Percentiles rank a stretch among this genome's conserved stretches.
phyloP scores from a whole-genome alignment of 306 rosid genomes.

The Carpinus viminea region DNA sequence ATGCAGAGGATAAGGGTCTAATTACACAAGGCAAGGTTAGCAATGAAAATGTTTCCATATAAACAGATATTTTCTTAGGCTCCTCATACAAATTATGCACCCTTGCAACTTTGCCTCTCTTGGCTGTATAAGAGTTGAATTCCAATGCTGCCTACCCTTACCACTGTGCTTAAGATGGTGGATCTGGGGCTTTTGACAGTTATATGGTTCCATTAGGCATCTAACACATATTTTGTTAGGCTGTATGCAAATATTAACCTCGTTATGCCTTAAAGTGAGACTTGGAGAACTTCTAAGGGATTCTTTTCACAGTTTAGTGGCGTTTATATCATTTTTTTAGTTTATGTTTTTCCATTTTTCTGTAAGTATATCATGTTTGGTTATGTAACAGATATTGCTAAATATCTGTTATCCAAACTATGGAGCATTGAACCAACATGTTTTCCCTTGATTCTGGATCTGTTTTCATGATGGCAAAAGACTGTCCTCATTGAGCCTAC shows the following conservation, averaged over 20 bases:
- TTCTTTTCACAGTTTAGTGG: neutral
- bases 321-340: neutral
- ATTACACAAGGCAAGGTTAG: constrained; percentile 83
- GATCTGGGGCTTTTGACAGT: neutral
- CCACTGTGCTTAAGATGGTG: neutral
- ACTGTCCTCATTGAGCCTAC: constrained; percentile 78
- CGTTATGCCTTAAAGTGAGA: neutral
- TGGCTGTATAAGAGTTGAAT: neutral
- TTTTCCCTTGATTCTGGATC: constrained; percentile 15
- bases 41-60: neutral
- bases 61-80: neutral
- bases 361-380: neutral
- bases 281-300: neutral
- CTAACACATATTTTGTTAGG: neutral
- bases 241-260: neutral
- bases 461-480: constrained; percentile 40
- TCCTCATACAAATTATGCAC: neutral
- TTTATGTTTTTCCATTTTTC: neutral
- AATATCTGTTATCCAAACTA: constrained; percentile 1
- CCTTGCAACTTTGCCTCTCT: neutral
- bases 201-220: neutral
- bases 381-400: neutral
- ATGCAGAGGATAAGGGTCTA: constrained; percentile 80
- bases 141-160: neutral
- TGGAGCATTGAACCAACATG: constrained; percentile 5